Percentiles rank a stretch among this genome's conserved stretches.
Evolutionary conservation across 768 basidiomycete species (phyloP).

Genomic region (Boletus sp.): DNA sequence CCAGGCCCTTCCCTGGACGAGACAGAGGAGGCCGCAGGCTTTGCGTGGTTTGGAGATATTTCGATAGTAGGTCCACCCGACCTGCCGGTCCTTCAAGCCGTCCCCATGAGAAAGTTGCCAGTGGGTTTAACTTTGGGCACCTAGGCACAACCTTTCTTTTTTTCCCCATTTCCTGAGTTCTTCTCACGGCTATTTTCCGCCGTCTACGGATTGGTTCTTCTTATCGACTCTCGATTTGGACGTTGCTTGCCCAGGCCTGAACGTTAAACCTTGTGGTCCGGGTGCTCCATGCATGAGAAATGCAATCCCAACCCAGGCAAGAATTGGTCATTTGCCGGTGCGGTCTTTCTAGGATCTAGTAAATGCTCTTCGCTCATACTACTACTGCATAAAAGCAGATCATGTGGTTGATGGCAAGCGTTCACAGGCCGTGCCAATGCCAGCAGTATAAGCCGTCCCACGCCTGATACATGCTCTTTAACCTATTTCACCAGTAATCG

Average conservation of each 20-base stretch:
- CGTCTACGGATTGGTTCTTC: not conserved
- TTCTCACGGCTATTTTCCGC: not conserved
- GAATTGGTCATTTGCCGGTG: slow-evolving; percentile 3
- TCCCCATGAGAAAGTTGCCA: slow-evolving; percentile 12
- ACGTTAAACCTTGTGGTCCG: too few relatives aligned
- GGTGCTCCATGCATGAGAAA: slow-evolving; percentile 15
- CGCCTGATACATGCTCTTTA: slow-evolving; percentile 17
- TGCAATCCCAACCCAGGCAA: not conserved
- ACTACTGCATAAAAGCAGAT: slow-evolving; percentile 13
- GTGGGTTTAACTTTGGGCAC: not conserved
- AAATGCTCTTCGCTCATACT: not conserved
- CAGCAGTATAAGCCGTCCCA: slow-evolving; percentile 19
- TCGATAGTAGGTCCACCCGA: not conserved
- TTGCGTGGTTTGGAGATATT: not conserved
- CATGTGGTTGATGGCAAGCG: slow-evolving; percentile 11
- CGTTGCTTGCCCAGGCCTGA: not conserved
- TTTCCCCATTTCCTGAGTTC: not conserved
- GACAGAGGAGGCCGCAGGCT: not conserved
- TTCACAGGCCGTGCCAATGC: slow-evolving; percentile 12
- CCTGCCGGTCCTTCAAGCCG: not conserved
- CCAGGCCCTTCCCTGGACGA: not conserved
- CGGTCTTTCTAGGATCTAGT: not conserved
- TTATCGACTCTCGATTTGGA: slow-evolving; percentile 4
- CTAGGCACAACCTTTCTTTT: not conserved
- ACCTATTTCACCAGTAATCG: not conserved